phyloP scores from a whole-genome alignment of 257 asterid genomes.

The Rauvolfia tetraphylla region DNA sequence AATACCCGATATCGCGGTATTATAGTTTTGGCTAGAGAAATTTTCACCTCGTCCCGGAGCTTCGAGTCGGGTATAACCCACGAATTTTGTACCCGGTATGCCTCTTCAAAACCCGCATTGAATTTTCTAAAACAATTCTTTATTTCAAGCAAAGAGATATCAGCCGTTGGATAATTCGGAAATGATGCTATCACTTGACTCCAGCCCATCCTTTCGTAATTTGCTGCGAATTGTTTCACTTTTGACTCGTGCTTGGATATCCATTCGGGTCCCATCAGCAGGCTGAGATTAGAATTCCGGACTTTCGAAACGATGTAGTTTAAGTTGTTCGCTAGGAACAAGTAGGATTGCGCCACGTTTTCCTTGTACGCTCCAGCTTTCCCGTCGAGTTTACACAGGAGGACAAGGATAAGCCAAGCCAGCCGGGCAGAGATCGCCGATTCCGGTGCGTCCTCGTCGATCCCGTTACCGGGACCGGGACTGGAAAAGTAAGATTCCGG shows the following conservation, averaged over 20 bases:
- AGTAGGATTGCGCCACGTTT: constrained; percentile 56
- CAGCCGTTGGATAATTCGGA: constrained; percentile 48
- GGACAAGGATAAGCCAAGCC: constrained; percentile 82
- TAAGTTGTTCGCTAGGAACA: constrained; percentile 72
- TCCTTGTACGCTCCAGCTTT: constrained; percentile 62
- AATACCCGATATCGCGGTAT: constrained; percentile 40
- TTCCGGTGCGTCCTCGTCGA: constrained; percentile 29
- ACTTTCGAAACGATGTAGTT: constrained; percentile 76
- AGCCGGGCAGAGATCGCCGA: constrained; percentile 42
- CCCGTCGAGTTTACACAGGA: constrained; percentile 76
- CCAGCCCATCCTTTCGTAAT: constrained; percentile 61
- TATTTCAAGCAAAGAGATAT: constrained; percentile 28
- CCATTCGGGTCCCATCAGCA: constrained; percentile 71
- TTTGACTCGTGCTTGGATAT: constrained; percentile 43
- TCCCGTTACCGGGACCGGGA: constrained; percentile 26
- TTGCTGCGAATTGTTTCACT: constrained; percentile 43
- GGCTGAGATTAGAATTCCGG: constrained; percentile 50
- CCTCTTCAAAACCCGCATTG: constrained; percentile 44
- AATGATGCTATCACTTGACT: constrained; percentile 37
- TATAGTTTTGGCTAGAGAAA: constrained; percentile 35
- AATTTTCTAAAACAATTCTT: constrained; percentile 40
- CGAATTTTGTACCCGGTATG: constrained; percentile 39
- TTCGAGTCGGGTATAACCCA: constrained; percentile 77
- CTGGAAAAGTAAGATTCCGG: constrained; percentile 63
- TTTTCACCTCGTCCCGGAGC: constrained; percentile 44